Conservation (phyloP, 148 eudicot species). For the Nyssa sinensis region DNA sequence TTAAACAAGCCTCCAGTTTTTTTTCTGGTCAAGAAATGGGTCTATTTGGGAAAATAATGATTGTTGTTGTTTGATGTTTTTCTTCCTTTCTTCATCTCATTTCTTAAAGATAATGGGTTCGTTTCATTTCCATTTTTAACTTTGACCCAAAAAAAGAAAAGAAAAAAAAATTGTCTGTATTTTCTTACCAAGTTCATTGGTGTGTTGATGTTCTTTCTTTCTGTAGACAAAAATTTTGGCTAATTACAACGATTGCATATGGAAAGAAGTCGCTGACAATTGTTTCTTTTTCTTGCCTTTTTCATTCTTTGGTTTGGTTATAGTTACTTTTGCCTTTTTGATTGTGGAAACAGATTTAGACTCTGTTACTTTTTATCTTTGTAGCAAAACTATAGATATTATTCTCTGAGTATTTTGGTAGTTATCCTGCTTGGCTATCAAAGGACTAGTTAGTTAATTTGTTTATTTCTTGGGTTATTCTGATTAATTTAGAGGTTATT, state of each 20-base stretch:
- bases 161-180: too few relatives aligned
- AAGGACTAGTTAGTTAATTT: background rate
- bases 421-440: too few relatives aligned
- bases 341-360: background rate
- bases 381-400: background rate
- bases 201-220: background rate
- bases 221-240: background rate
- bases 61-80: background rate
- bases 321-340: background rate
- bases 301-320: background rate
- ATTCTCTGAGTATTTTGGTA: too few relatives aligned
- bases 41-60: too few relatives aligned
- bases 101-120: too few relatives aligned
- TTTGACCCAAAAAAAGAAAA: too few relatives aligned
- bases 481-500: background rate
- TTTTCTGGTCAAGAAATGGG: too few relatives aligned
- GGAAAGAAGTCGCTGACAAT: background rate
- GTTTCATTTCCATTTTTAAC: too few relatives aligned
- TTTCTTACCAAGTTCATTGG: background rate
- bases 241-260: background rate
- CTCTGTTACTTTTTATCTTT: background rate
- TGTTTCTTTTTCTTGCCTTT: background rate
- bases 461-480: slow-evolving; percentile 5
- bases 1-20: too few relatives aligned
- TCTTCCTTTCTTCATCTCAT: background rate